Conservation (phyloP, 805 yeast species). For the Kodamaea fukazawae region DNA sequence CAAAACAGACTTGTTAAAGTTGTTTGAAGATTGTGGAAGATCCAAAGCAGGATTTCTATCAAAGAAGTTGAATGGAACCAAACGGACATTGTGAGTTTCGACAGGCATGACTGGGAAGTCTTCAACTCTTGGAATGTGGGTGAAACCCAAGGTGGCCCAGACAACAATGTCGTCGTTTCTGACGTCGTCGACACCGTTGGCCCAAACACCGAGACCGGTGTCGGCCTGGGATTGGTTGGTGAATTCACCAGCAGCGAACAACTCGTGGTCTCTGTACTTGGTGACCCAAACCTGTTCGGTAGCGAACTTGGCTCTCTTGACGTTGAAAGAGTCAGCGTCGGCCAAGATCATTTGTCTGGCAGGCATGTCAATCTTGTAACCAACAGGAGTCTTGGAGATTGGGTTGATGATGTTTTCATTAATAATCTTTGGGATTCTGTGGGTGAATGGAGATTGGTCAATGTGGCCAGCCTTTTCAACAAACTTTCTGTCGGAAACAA, state of each 20-base stretch:
- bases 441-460: conserved; percentile 74
- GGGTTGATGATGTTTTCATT: conserved; percentile 73
- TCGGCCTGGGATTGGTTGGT: conserved; percentile 75
- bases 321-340: conserved; percentile 58
- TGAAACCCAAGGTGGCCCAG: conserved; percentile 80
- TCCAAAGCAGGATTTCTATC: conserved; percentile 76
- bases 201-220: conserved; percentile 71
- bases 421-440: conserved; percentile 70
- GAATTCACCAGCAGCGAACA: conserved; percentile 82
- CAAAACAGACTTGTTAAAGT: conserved; percentile 61
- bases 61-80: conserved; percentile 73
- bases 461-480: conserved; percentile 70
- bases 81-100: conserved; percentile 63
- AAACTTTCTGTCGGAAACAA: conserved; percentile 56
- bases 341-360: conserved; percentile 77
- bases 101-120: conserved; percentile 92
- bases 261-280: conserved; percentile 67
- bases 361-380: conserved; percentile 70
- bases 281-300: conserved; percentile 83
- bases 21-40: conserved; percentile 67
- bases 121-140: conserved; percentile 79
- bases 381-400: conserved; percentile 68
- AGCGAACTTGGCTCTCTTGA: conserved; percentile 70
- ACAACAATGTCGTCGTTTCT: conserved; percentile 75
- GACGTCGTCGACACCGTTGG: conserved; percentile 61